These are phyloP conservation scores for Lolium rigidum DNA, from an alignment of 176 grass and related monocot genomes.

Conservation along the genomic window DNA sequence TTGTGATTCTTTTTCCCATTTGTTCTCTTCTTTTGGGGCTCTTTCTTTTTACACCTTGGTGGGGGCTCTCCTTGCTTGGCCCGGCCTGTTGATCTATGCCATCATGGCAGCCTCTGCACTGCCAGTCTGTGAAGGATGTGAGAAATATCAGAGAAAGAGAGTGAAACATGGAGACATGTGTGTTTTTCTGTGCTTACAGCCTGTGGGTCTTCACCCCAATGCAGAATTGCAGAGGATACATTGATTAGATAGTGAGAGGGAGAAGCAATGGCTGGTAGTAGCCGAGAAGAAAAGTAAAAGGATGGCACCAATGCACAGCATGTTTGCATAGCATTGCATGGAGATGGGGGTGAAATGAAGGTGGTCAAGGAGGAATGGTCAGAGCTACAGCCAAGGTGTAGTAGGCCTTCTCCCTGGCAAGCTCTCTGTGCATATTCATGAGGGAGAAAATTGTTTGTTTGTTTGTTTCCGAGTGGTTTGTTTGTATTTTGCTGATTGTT, in stretches of 20 bases:
- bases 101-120: conserved; percentile 59
- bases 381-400: conserved; percentile 46
- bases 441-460: conserved; percentile 62
- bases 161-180: conserved; percentile 10
- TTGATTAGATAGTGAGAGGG: conserved; percentile 49
- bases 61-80: conserved; percentile 46
- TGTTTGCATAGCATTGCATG: conserved; percentile 24
- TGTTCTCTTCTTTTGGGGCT: conserved; percentile 58
- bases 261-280: conserved; percentile 38
- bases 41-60: conserved; percentile 59
- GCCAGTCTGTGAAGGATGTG: conserved; percentile 48
- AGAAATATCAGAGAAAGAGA: conserved; percentile 27
- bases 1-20: conserved; percentile 52
- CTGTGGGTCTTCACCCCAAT: conserved; percentile 47
- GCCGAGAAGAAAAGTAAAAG: conserved; percentile 5
- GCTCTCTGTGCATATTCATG: conserved; percentile 66
- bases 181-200: conserved; percentile 45
- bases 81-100: conserved; percentile 34
- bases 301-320: background rate
- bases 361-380: conserved; percentile 55
- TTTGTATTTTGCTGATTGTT: conserved; percentile 66
- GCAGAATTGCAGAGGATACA: conserved; percentile 51
- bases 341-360: conserved; percentile 43
- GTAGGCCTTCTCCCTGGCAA: background rate
- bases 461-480: conserved; percentile 55